Evolutionary conservation across 192 early-diverging fungal genomes (phyloP), one percentile per base, ranked within the genome.

Genomic region (Kickxella alabastrina): DNA sequence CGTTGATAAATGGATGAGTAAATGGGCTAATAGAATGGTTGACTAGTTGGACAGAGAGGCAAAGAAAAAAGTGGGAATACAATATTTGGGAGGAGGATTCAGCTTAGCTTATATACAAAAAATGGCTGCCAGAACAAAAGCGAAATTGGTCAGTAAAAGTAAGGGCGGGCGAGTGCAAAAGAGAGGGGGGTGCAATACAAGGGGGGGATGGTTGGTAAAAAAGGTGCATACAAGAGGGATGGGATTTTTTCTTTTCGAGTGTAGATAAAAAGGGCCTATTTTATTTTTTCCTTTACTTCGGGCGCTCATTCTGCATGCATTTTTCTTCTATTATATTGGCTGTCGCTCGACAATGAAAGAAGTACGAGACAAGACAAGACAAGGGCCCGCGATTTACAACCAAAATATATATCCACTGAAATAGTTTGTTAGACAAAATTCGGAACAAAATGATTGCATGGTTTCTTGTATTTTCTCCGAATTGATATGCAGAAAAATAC

Each of bases 71-170:
- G n/a, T n/a, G 14, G 25, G 17, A 15, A 8, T 4, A 28, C n/a
- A 10, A 25, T 7, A 26, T 0, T 24, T 15, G 25, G n/a, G 7
- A 15, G 5, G 4, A 24, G 43, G 43, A 44, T 14, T 27, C 43
- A 44, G n/a, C 23, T 15, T 23, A 6, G n/a, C 25, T 44, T 44
- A 41, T 44, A 44, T 44, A 44, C 15, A 44, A 43, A 25, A 24
- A 25, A 26, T 44, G 23, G 28, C 10, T 35, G 12, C 10, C 12
- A 35, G n/a, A 10, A 35, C 10, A 35, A n/a, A n/a, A 35, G 34
- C 10, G n/a, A 14, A 35, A 6, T 10, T 14, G 34, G 2, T 14
- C 10, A 35, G n/a, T 4, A 35, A 35, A 35, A 4, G n/a, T n/a
- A n/a, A n/a, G n/a, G n/a, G n/a, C n/a, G 39, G 18, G 23, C 39